Conservation (phyloP, 2,329 filamentous ascomycete species). For the Beauveria rudraprayagi region DNA sequence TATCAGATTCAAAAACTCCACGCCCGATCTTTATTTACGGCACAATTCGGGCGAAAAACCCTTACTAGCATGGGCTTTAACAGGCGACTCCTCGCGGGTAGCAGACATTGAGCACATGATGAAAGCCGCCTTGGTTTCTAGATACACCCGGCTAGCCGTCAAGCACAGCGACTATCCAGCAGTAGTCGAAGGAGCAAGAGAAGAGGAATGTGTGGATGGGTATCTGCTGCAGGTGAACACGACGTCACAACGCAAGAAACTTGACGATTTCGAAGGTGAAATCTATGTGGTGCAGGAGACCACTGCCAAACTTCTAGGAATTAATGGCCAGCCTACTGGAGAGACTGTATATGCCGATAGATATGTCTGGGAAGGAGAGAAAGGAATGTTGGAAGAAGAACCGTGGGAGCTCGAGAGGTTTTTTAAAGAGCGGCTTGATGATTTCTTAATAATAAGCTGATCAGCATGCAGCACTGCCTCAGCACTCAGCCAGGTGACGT, state of each 20-base stretch:
- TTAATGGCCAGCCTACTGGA: not conserved
- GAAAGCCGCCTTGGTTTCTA: conserved; percentile 3
- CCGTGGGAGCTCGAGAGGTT: conserved; percentile 21
- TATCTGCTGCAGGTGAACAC: conserved; percentile 18
- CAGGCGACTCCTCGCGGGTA: conserved; percentile 18
- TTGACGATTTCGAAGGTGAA: conserved; percentile 28
- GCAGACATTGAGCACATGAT: not conserved
- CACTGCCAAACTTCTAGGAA: conserved; percentile 3
- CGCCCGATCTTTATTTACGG: conserved; percentile 23
- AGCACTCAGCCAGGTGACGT: too few species aligned
- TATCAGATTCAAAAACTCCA: not conserved
- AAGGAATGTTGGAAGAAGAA: conserved; percentile 11
- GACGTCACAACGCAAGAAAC: conserved; percentile 21
- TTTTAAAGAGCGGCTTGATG: conserved; percentile 17
- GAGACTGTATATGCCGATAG: conserved; percentile 21
- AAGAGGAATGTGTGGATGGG: conserved; percentile 17
- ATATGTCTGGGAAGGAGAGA: conserved; percentile 23
- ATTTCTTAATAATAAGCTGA: too few species aligned
- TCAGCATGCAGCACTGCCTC: too few species aligned
- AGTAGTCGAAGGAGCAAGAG: conserved; percentile 12
- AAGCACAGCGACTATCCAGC: conserved; percentile 20
- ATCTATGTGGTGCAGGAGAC: conserved; percentile 15
- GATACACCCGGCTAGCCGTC: conserved; percentile 16
- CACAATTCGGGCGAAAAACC: conserved; percentile 20
- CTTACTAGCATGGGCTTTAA: conserved; percentile 23